Base-by-base conservation (phyloP, 352 stramenopile species). In the Thraustochytrium sp. region DNA sequence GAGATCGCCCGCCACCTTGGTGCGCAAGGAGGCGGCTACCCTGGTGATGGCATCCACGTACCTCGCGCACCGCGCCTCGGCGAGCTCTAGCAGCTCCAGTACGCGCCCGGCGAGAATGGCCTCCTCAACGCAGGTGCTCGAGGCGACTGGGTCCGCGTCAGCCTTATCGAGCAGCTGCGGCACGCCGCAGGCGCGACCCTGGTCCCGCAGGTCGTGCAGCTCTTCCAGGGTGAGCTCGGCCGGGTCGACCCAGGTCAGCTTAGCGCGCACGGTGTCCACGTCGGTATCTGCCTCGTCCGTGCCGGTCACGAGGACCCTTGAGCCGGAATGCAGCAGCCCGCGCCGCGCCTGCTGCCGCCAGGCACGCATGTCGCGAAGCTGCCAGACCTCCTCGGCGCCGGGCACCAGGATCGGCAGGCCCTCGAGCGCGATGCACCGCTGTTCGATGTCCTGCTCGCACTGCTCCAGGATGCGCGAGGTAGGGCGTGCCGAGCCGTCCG, bases 381-480 rank as follows among this genome's bases (percentile, higher is more conserved):
- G 59, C 16, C 42, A 49, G 26, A 72, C 42, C 26, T 72, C 59
- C 34, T 13, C 46, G 40, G 59, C 59, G 23, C 59, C 59, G 16
- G 36, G 59, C 8, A 72, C 13, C 9, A 72, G 59, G 31, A 72
- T 26, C 40, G 59, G 59, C 42, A 72, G 42, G 46, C 46, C 59
- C 26, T 72, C 59, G 46, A 72, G 42, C 42, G 59, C 59, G 46
- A 72, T 72, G 31, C 59, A 72, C 46, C 46, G 42, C 31, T 72
- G 26, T 23, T 72, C 59, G 16, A 72, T 31, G 26, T 72, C 59
- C 59, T 72, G 59, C 42, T 72, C 42, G 46, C 46, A 31, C 26
- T 72, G 59, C 26, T 72, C 59, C 40, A 72, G 26, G 8, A 72
- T 31, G 40, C 59, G 59, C 21, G 59, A 42, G 3, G 26, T 72